These are phyloP conservation scores for Funneliformis geosporum DNA, from an alignment of 192 early-diverging fungal genomes.

Conservation along the genomic window DNA sequence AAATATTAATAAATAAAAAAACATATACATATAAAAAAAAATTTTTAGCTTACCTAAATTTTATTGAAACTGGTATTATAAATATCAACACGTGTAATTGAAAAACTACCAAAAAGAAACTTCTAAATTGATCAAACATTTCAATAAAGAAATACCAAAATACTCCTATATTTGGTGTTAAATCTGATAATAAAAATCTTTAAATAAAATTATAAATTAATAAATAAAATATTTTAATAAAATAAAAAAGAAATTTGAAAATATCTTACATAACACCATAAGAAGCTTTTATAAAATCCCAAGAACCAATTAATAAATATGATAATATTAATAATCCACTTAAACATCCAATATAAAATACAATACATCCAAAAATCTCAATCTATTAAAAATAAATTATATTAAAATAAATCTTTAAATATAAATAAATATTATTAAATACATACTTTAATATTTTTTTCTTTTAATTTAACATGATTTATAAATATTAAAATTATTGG, in stretches of 20 bases:
- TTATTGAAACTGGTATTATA: constrained; percentile 77
- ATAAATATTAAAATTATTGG: constrained; percentile 55
- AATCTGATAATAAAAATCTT: constrained; percentile 75
- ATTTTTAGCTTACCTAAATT: constrained; percentile 61
- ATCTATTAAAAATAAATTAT: constrained; percentile 21
- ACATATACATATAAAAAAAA: neutral
- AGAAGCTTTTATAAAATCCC: constrained; percentile 64
- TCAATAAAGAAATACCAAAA: constrained; percentile 99
- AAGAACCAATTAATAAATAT: constrained; percentile 62
- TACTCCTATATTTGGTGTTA: constrained; percentile 95
- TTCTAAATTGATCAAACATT: constrained; percentile 98
- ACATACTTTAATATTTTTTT: neutral
- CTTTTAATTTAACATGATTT: neutral
- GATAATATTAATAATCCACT: constrained; percentile 58
- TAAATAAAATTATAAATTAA: neutral
- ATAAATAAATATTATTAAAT: neutral
- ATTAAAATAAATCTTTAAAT: neutral
- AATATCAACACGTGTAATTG: constrained; percentile 93
- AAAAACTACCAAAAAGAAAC: constrained; percentile 92
- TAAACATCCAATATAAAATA: constrained; percentile 45
- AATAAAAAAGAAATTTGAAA: constrained; percentile 36
- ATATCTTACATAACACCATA: constrained; percentile 73
- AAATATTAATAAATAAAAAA: neutral
- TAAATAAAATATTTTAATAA: constrained; percentile 5
- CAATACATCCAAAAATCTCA: constrained; percentile 25